Evolutionary conservation across 2,329 filamentous ascomycete species (phyloP), one percentile per base, ranked within the genome.

Genomic region (Sordariomycetes sp.): DNA sequence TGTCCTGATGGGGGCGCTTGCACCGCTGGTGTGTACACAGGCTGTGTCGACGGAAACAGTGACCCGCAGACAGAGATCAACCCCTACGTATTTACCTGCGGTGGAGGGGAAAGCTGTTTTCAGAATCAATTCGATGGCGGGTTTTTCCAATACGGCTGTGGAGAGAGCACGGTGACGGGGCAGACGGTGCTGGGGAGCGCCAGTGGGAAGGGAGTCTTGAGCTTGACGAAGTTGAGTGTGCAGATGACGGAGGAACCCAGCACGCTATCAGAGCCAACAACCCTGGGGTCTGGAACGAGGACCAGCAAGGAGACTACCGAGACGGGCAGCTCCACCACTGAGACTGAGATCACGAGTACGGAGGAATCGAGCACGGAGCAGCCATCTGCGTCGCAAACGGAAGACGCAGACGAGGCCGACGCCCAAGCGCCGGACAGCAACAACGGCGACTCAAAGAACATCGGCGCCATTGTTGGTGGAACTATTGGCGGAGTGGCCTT

Each of bases 81-180:
- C 41, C 72, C 72, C 0, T 75, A 75, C 39, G 56, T 76, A 21
- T 76, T 59, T 44, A 74, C 71, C 8, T 78, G 73, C 49, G 41
- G 49, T n/a, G 67, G 63, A 5, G 52, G 54, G 32, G 46, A 68
- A 30, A 62, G 72, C 12, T 77, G 73, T 46, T 78, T 72, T 51
- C 61, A 51, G 42, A 77, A 78, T 44, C 46, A 55, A 8, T 78
- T 68, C 39, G 66, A 65, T 1, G 72, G 70, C 10, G 72, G 71
- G 3, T 72, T 59, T 45, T 71, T 55, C 33, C 73, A 77, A 50
- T 77, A 60, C 34, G 73, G 73, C 2, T 78, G 73, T 41, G 73
- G 71, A 14, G 48, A 53, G 8, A 63, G 62, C 2, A 65, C 68
- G 19, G 51, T 54, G 19, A 42, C 70, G 38, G 71, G 60, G 3